Evolutionary conservation across 1,139 yeast genomes (phyloP).

Genomic region (Kazachstania sp.): DNA sequence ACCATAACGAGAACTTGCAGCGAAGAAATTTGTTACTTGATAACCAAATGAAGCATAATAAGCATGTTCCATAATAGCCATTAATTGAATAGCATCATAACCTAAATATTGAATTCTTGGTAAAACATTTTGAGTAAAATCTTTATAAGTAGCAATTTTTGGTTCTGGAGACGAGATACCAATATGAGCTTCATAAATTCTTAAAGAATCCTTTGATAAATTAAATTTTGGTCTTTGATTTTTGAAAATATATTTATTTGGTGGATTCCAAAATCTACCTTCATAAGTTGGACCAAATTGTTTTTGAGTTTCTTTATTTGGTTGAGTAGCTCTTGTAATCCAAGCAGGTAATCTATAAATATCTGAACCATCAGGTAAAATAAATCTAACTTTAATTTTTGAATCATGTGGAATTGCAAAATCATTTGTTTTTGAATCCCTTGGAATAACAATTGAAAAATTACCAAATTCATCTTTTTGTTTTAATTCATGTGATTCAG

Average conservation of each 20-base stretch:
- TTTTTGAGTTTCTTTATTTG: conserved; percentile 40
- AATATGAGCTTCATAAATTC: conserved; percentile 91
- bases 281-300: conserved; percentile 56
- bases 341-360: conserved; percentile 85
- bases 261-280: conserved; percentile 90
- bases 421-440: conserved; percentile 40
- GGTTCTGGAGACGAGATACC: conserved; percentile 93
- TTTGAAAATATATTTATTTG: conserved; percentile 48
- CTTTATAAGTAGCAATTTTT: conserved; percentile 71
- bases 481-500: conserved; percentile 45
- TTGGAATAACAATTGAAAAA: conserved; percentile 52
- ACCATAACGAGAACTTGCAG: conserved; percentile 81
- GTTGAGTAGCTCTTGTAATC: conserved; percentile 75
- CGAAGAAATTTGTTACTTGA: conserved; percentile 89
- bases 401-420: conserved; percentile 76
- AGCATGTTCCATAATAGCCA: conserved; percentile 99
- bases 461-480: conserved; percentile 53
- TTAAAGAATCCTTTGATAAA: conserved; percentile 44
- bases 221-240: conserved; percentile 49
- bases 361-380: conserved; percentile 58
- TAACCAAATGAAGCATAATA: conserved; percentile 97
- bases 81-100: conserved; percentile 85
- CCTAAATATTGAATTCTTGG: conserved; percentile 84
- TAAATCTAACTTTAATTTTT: conserved; percentile 63
- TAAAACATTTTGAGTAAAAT: conserved; percentile 68